Evolutionary conservation across 1,284 basidiomycete species (phyloP).

Genomic region (Neotropicomus parvogracilis): DNA sequence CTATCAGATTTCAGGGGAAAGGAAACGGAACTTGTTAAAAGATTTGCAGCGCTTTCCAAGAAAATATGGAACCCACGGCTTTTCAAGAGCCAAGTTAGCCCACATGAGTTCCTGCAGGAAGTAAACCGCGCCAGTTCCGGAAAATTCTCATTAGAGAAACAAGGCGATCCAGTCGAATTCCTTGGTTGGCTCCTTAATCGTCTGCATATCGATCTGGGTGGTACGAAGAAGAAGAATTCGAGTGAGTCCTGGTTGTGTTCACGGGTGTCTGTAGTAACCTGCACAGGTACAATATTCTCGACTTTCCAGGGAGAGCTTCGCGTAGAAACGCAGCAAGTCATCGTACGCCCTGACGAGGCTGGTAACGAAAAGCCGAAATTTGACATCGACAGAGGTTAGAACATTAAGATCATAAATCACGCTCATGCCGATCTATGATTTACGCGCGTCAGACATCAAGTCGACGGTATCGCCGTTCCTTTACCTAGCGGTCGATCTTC

Average conservation of each 20-base stretch:
- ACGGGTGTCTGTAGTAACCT: constrained; percentile 12
- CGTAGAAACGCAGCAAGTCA: constrained; percentile 91
- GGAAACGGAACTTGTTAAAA: constrained; percentile 82
- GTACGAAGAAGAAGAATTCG: constrained; percentile 80
- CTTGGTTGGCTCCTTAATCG: constrained; percentile 93
- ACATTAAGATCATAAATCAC: constrained; percentile 16
- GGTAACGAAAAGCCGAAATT: constrained; percentile 79
- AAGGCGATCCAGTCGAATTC: constrained; percentile 96
- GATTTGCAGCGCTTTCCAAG: constrained; percentile 82
- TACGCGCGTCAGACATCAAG: constrained; percentile 68
- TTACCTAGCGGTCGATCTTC: constrained; percentile 92
- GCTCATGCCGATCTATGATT: constrained; percentile 15
- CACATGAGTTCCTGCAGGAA: constrained; percentile 98
- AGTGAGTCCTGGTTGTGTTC: constrained; percentile 50
- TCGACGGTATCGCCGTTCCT: constrained; percentile 87
- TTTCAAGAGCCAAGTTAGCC: constrained; percentile 97
- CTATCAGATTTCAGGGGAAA: constrained; percentile 70
- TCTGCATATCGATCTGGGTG: constrained; percentile 89
- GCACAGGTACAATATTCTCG: constrained; percentile 80
- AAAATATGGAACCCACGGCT: constrained; percentile 94
- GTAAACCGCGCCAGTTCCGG: constrained; percentile 84
- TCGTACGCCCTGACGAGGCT: constrained; percentile 74
- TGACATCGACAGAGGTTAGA: constrained; percentile 83
- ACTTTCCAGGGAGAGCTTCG: constrained; percentile 94
- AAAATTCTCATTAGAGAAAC: constrained; percentile 88